Base-by-base conservation (phyloP, 2,329 filamentous ascomycete genomes). In the Xylariaceae sp. region DNA sequence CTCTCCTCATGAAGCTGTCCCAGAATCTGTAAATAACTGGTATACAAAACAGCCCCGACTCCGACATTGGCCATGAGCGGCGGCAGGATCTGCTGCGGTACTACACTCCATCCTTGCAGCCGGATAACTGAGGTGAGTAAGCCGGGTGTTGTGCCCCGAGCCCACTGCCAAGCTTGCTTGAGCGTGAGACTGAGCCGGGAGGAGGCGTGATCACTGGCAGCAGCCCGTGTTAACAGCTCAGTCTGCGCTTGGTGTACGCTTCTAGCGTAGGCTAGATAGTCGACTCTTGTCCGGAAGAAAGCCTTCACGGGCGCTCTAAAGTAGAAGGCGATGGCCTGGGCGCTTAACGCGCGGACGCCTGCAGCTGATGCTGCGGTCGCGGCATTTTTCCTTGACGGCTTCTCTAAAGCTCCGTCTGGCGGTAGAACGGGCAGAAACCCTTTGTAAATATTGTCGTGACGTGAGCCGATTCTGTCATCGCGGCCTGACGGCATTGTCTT, bases 221-320 rank as follows among this genome's bases (percentile, higher is more conserved):
- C 71, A 23, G 72, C 73, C 53, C 68, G 68, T 37, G 70, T 62
- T 36, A 78, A 62, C 18, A 68, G 52, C 44, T 72, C 64, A 1
- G 70, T 71, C 53, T 78, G 76, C 29, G 77, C 73, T 58, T 81
- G 72, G 56, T 83, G 80, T 3, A 84, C 67, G 13, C 70, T 77
- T 23, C 82, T 76, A 2, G 81, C 82, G 57, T 83, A 85, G 1
- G 81, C 81, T 15, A 85, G 77, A 62, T 92, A 96, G 76, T 97
- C 92, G 59, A 97, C 91, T 53, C 92, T 80, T 1, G 90, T 92
- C 57, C 91, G 84, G 74, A 97, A 96, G 70, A 97, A 97, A 13
- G 92, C 89, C 73, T 96, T 96, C 47, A 92, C 89, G 1, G 92
- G 92, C 0, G 91, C 91, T 51, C 92, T 82, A 69, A 96, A 97